Conservation (phyloP, 345 rosid species). For the Erysimum cheiranthoides region DNA sequence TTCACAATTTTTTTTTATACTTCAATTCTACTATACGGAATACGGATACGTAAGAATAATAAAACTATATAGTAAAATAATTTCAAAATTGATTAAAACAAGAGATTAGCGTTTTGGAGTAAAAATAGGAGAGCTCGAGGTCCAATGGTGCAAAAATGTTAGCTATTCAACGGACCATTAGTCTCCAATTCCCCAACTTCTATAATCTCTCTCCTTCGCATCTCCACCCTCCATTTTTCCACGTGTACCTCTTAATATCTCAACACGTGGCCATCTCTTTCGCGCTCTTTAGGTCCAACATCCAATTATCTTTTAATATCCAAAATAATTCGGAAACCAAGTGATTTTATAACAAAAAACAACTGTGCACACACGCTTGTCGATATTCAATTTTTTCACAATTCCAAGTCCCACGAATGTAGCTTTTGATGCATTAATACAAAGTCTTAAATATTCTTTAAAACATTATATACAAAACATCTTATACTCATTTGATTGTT, state of each 20-base stretch:
- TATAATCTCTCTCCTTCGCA: conserved; percentile 41
- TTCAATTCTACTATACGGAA: no score
- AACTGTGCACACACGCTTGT: conserved; percentile 46
- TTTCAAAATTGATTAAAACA: neutral
- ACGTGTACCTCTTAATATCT: neutral
- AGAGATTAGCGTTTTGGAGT: conserved; percentile 47
- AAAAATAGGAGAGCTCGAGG: conserved; percentile 53
- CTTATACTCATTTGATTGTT: conserved; percentile 24
- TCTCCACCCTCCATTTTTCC: conserved; percentile 42
- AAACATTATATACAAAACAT: conserved; percentile 24
- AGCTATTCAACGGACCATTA: conserved; percentile 75
- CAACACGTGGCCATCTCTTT: conserved; percentile 32
- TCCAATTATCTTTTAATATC: neutral
- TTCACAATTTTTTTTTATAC: neutral
- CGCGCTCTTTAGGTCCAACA: no score
- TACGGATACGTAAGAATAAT: neutral
- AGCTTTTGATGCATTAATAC: conserved; percentile 41
- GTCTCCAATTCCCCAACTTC: conserved; percentile 67
- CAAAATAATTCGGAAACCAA: conserved; percentile 18
- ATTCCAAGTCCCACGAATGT: conserved; percentile 46
- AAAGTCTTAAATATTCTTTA: conserved; percentile 27
- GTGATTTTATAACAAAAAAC: conserved; percentile 30
- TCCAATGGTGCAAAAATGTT: conserved; percentile 59
- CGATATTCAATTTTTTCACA: conserved; percentile 37
- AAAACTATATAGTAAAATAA: neutral